Percentiles rank a stretch among this genome's conserved stretches.
Conservation (phyloP, 1,139 yeast species). For the Candida tetrigidarum region DNA sequence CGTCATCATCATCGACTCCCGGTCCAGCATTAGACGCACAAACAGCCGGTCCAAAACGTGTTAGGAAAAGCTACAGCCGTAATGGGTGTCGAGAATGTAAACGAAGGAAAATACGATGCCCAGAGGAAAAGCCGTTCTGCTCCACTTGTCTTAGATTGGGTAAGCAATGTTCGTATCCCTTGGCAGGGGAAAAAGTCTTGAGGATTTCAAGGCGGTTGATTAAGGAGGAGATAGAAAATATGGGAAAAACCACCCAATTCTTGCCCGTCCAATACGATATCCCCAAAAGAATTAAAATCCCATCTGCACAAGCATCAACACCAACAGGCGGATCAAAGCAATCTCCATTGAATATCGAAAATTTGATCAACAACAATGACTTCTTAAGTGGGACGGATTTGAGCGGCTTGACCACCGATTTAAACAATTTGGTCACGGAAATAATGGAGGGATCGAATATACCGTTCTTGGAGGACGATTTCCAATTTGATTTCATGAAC, state of each 20-base stretch:
- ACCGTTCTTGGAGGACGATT: constrained; percentile 12
- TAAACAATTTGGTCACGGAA: constrained; percentile 35
- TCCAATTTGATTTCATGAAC: constrained; percentile 16
- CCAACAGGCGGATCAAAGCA: not conserved
- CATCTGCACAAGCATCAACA: not conserved
- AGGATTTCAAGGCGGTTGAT: constrained; percentile 18
- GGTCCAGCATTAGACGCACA: not conserved
- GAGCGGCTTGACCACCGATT: constrained; percentile 31
- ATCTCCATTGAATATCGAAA: constrained; percentile 15
- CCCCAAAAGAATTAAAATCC: constrained; percentile 12
- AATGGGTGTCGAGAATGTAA: constrained; percentile 33
- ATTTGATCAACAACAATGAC: constrained; percentile 13
- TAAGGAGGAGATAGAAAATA: constrained; percentile 16
- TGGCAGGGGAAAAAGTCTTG: constrained; percentile 25
- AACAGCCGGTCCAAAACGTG: constrained; percentile 1
- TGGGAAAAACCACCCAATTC: constrained; percentile 17
- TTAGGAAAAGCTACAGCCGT: constrained; percentile 13
- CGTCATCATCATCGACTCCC: not conserved
- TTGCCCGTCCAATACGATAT: constrained; percentile 18
- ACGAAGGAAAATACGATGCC: constrained; percentile 43
- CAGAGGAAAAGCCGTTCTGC: constrained; percentile 55
- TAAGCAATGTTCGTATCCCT: constrained; percentile 28
- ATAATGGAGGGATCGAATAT: constrained; percentile 29
- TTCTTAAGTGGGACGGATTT: constrained; percentile 25
- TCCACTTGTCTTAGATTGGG: constrained; percentile 34